Conservation (phyloP, 257 asterid species). For the Mitragyna speciosa region DNA sequence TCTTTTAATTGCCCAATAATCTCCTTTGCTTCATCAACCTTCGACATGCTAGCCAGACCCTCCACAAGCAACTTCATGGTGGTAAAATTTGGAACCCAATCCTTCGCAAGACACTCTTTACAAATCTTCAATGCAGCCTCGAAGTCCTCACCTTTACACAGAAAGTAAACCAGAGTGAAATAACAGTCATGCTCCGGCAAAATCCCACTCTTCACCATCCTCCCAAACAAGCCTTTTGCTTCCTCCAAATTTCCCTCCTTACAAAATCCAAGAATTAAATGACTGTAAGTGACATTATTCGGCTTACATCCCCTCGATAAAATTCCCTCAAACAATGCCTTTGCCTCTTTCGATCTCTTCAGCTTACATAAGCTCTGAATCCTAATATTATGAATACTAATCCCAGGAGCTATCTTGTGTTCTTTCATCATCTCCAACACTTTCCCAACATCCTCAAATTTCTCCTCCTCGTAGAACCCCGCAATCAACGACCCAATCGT, state of each 20-base stretch:
- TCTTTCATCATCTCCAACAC: slow-evolving; percentile 62
- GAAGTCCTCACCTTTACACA: slow-evolving; percentile 58
- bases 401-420: slow-evolving; percentile 38
- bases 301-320: slow-evolving; percentile 54
- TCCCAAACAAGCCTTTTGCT: slow-evolving; percentile 53
- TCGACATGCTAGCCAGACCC: slow-evolving; percentile 59
- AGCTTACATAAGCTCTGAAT: slow-evolving; percentile 79
- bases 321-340: slow-evolving; percentile 69
- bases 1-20: slow-evolving; percentile 54
- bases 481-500: slow-evolving; percentile 58
- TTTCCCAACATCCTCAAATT: slow-evolving; percentile 62
- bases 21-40: slow-evolving; percentile 59
- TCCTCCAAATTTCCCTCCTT: slow-evolving; percentile 54
- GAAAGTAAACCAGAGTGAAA: slow-evolving; percentile 60
- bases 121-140: slow-evolving; percentile 54
- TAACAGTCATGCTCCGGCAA: slow-evolving; percentile 52
- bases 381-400: slow-evolving; percentile 59
- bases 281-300: slow-evolving; percentile 48
- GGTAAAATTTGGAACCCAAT: slow-evolving; percentile 69
- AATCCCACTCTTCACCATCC: slow-evolving; percentile 49
- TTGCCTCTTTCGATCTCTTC: slow-evolving; percentile 61
- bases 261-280: slow-evolving; percentile 72
- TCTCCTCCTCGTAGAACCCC: slow-evolving; percentile 69
- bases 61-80: slow-evolving; percentile 73
- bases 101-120: slow-evolving; percentile 49